Evolutionary conservation across 805 yeast species (phyloP), one percentile per base, ranked within the genome.

Genomic region (Saccharomycopsis microspora): DNA sequence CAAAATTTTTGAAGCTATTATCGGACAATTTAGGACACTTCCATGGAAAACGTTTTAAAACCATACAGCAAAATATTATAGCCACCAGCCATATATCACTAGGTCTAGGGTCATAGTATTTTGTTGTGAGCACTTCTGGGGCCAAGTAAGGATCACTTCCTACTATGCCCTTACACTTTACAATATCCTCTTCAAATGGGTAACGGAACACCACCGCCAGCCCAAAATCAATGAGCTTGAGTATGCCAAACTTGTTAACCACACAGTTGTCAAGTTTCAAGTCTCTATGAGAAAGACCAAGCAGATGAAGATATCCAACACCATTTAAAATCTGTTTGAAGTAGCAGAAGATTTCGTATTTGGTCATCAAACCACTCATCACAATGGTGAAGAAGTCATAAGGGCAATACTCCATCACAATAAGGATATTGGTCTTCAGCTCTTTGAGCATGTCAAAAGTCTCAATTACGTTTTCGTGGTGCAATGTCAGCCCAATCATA

Each of bases 111-210:
- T 85, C 87, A 60, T 83, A 85, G 45, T 69, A 66, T 32, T 72
- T 72, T 39, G 60, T 60, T 9, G 68, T 62, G 45, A 82, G 66
- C 10, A 83, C 89, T 63, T 85, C 95, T 0, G 95, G 94, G 1
- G 93, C 93, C 56, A 85, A 70, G 60, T 85, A 85, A 8, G 95
- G 95, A 64, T 85, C 95, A 10, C 86, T 78, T 9, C 95, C 95
- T 45, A 85, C 90, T 50, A 85, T 75, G 4, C 90, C 93, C 57
- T 78, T 87, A 6, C 85, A 78, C 59, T 71, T 69, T 7, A 77
- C 78, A 29, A 72, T 66, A 37, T 71, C 72, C 43, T 71, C 75
- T 57, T 79, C 85, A 58, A 76, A 81, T 4, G 93, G 93, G 58
- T 83, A 84, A 56, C 78, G 78, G 65, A 83, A 85, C 4, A 85